phyloP scores from a whole-genome alignment of 176 grass and related monocot species.

The Oryza nivara region DNA sequence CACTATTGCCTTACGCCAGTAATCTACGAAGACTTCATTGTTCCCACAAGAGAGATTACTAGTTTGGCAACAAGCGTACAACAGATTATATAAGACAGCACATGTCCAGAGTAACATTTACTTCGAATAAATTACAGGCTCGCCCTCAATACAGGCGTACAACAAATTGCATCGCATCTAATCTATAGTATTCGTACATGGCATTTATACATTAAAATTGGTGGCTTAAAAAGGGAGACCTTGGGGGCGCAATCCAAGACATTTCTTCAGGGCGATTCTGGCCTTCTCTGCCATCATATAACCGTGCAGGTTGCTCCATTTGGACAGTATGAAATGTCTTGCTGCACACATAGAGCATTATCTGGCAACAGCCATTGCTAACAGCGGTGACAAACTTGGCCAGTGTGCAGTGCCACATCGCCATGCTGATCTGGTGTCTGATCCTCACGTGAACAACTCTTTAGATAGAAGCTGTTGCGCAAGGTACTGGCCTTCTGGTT shows the following conservation, averaged over 20 bases:
- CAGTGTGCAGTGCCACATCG: not conserved
- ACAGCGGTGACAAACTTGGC: not conserved
- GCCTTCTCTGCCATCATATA: constrained; percentile 10
- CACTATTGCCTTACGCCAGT: not conserved
- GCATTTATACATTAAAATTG: not conserved
- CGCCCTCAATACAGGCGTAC: not conserved
- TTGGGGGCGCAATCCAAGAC: not conserved
- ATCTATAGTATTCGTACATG: not conserved
- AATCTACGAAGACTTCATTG: not conserved
- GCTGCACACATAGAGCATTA: not conserved
- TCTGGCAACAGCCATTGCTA: constrained; percentile 1
- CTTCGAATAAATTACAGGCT: not conserved
- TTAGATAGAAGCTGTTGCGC: constrained; percentile 52
- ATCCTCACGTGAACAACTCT: constrained; percentile 48
- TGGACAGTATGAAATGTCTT: not conserved
- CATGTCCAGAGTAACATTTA: too few species aligned
- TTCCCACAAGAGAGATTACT: too few species aligned
- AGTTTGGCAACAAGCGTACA: too few species aligned
- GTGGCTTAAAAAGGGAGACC: not conserved
- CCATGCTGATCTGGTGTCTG: constrained; percentile 2
- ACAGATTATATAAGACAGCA: too few species aligned
- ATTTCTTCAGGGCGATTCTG: not conserved
- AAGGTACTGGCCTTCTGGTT: constrained; percentile 78
- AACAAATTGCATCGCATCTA: constrained; percentile 7
- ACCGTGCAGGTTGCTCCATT: not conserved